phyloP scores from a whole-genome alignment of 345 rosid genomes.

The Microthlaspi erraticum region DNA sequence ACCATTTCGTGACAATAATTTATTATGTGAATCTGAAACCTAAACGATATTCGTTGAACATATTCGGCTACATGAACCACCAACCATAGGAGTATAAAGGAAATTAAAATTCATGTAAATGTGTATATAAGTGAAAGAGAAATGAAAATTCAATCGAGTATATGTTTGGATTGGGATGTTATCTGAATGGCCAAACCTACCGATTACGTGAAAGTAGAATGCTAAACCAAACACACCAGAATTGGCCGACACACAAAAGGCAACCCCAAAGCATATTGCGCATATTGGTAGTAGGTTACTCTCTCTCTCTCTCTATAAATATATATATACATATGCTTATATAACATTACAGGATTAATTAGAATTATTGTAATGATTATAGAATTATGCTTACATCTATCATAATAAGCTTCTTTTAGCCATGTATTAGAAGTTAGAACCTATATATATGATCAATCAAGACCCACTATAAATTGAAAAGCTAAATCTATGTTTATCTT shows the following conservation, averaged over 20 bases:
- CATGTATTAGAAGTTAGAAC: not conserved
- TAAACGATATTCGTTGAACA: not conserved
- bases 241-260: slow-evolving; percentile 37
- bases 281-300: slow-evolving; percentile 22
- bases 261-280: slow-evolving; percentile 25
- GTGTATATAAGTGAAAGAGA: not conserved
- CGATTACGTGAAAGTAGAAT: slow-evolving; percentile 31
- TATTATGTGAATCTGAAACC: not conserved
- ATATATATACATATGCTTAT: too few species aligned
- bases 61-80: not conserved
- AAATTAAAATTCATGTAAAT: not conserved
- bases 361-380: not conserved
- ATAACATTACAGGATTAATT: not conserved
- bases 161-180: slow-evolving; percentile 31
- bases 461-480: not conserved
- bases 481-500: not conserved
- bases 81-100: not conserved
- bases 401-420: slow-evolving; percentile 11
- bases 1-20: not conserved
- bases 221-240: slow-evolving; percentile 38
- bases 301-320: slow-evolving; percentile 5
- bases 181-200: slow-evolving; percentile 41
- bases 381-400: slow-evolving; percentile 17
- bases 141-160: not conserved
- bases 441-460: not conserved